Evolutionary conservation across 2,329 filamentous ascomycete genomes (phyloP), one percentile per base, ranked within the genome.

Genomic region (Venturia aucupariae): DNA sequence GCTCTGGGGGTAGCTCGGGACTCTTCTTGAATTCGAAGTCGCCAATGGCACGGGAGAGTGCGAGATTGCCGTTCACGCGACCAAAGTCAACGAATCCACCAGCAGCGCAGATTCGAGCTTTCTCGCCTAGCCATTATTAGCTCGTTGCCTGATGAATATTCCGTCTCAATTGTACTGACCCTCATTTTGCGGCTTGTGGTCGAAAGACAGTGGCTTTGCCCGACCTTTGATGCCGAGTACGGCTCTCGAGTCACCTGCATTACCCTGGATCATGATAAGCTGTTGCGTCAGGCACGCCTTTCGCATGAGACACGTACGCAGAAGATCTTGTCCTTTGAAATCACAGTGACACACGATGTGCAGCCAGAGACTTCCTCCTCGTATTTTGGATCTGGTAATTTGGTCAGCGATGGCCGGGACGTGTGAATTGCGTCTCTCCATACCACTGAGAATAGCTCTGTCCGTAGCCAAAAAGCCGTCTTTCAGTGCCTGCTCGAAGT

Each of bases 1-100:
- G 90, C 80, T 99, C 94, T n/a, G 94, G 94, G 3, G 93, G 88
- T 60, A 99, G 86, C 73, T 97, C 92, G 70, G 93, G 90, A 76
- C 92, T 96, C 84, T 97, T 97, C 84, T 99, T 99, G 84, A 99
- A 99, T 76, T 99, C 94, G 74, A 99, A 99, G 77, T 99, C 94
- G 71, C 94, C 94, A 76, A 99, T 97, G 71, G 94, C 94, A 76
- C 94, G 90, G 67, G 94, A 99, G 67, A 99, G 82, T 59, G 94
- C 94, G 57, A 99, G 86, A 77, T 99, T 99, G 75, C 94, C 94
- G 76, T 99, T 99, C 71, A 99, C 94, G 74, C 94, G 90, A 68
- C 94, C 94, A 75, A 97, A 99, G 77, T 99, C 94, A 73, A 99
- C 94, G 71, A 97, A 97, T 61, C 94, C 94, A 75, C 94, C 94